Conservation (phyloP, 2,329 filamentous ascomycete genomes). For the Pezicula radicicola region DNA sequence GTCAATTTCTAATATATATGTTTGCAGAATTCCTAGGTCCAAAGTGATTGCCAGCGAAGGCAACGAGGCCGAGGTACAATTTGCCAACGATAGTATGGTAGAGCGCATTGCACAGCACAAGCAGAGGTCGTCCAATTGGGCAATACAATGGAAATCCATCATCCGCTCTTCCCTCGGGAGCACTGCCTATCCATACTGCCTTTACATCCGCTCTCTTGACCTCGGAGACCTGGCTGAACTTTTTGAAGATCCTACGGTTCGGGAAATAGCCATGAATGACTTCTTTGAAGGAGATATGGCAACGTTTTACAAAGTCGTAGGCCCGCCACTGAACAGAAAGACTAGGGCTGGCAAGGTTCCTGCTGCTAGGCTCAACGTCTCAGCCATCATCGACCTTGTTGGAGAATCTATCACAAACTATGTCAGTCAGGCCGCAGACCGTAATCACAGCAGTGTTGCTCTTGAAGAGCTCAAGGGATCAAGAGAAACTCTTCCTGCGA, state of each 20-base stretch:
- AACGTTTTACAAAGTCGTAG: conserved; percentile 25
- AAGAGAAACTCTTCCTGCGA: conserved; percentile 49
- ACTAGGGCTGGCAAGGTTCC: conserved; percentile 15
- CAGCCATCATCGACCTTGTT: conserved; percentile 43
- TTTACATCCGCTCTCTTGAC: conserved; percentile 62
- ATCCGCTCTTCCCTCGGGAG: conserved; percentile 60
- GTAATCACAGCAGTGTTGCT: conserved; percentile 42
- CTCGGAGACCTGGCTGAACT: conserved; percentile 58
- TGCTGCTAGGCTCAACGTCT: conserved; percentile 29
- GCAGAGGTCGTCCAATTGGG: conserved; percentile 44
- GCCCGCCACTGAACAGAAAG: conserved; percentile 24
- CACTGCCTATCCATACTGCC: conserved; percentile 67
- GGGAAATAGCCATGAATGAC: conserved; percentile 21
- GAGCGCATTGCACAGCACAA: conserved; percentile 13
- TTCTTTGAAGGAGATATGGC: conserved; percentile 41
- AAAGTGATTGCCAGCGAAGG: conserved; percentile 39
- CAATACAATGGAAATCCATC: conserved; percentile 65
- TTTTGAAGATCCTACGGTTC: conserved; percentile 47
- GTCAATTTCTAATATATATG: conserved; percentile 15
- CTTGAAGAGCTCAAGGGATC: conserved; percentile 48
- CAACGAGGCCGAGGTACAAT: conserved; percentile 39
- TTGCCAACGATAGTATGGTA: conserved; percentile 12
- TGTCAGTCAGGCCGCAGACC: conserved; percentile 35
- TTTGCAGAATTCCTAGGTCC: conserved; percentile 45
- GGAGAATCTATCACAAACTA: conserved; percentile 54